Evolutionary conservation across 1,284 basidiomycete genomes (phyloP), one percentile per base, ranked within the genome.

Genomic region (Gymnopus androsaceus): DNA sequence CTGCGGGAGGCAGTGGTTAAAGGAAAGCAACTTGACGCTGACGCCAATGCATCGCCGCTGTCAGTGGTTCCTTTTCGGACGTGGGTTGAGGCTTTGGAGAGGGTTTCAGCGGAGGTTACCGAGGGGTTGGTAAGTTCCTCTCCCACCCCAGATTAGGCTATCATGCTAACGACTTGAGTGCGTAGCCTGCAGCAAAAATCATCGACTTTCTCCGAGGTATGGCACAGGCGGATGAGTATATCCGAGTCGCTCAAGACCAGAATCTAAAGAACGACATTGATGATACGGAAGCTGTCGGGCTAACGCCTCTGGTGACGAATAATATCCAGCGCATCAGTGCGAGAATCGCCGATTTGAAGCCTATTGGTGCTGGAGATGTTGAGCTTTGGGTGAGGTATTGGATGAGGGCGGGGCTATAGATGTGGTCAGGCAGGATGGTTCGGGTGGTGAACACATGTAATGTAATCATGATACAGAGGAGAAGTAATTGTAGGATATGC

Each of bases 61-160:
- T 62, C 66, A 1, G 21, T 70, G 8, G 59, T 72, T 1, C 58
- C 68, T 9, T 69, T 73, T 53, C 51, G 54, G 3, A 64, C 67
- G 4, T 76, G 75, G 74, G 59, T 70, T 27, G 49, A 57, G 9
- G 51, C 58, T 4, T 48, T 76, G 36, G 62, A 71, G 36, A 44
- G 46, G 28, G 60, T 66, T n/a, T 11, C 40, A 33, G 17, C 38
- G 2, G 56, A 58, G 47, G 49, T 54, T 25, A 4, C 21, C 8
- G 33, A 19, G n/a, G 21, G 46, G 27, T 2, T 37, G 2, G 51
- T 53, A 21, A 53, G 51, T 53, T 4, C n/a, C 15, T 19, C 3
- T 30, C 25, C 36, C 38, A n/a, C 15, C 55, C 28, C 51, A 11
- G 11, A 23, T 46, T 14, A 44, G 23, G 19, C 17, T 38, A 11